These are phyloP conservation scores for Vitellaria paradoxa DNA, from an alignment of 179 eudicot species.

Conservation along the genomic window DNA sequence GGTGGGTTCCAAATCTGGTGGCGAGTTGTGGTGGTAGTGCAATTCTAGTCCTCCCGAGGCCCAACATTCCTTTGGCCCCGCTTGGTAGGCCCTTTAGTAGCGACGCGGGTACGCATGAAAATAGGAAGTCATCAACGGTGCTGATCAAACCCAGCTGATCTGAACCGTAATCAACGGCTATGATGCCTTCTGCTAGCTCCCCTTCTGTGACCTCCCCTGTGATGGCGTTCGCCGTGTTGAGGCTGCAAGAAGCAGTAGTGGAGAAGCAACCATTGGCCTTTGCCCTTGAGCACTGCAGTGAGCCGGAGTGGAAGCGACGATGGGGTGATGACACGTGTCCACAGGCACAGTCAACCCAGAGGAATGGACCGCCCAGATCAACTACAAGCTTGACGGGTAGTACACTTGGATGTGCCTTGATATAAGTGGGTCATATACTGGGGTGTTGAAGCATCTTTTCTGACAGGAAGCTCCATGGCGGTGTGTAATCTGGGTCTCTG, in stretches of 20 bases:
- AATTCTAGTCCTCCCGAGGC: slow-evolving; percentile 47
- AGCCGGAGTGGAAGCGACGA: slow-evolving; percentile 26
- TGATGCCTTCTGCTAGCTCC: slow-evolving; percentile 35
- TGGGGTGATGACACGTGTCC: slow-evolving; percentile 20
- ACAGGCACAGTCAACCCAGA: slow-evolving; percentile 33
- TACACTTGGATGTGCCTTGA: slow-evolving; percentile 17
- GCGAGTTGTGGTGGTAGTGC: slow-evolving; percentile 44
- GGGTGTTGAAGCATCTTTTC: slow-evolving; percentile 37
- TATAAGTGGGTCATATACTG: slow-evolving; percentile 44
- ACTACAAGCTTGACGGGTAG: slow-evolving; percentile 40
- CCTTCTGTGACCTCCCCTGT: slow-evolving; percentile 30
- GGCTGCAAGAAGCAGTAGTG: slow-evolving; percentile 23
- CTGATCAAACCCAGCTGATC: neutral
- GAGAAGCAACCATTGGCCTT: slow-evolving; percentile 11
- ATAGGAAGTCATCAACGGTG: slow-evolving; percentile 30
- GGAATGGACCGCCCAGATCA: slow-evolving; percentile 53
- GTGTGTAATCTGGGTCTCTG: slow-evolving; percentile 24
- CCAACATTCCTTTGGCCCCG: slow-evolving; percentile 51
- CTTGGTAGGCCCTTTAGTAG: slow-evolving; percentile 39
- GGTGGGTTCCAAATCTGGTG: slow-evolving; percentile 23
- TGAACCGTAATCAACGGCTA: slow-evolving; percentile 16
- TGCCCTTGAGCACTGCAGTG: slow-evolving; percentile 53
- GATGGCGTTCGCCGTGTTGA: slow-evolving; percentile 36
- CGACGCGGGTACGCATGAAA: slow-evolving; percentile 39
- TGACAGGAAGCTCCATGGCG: slow-evolving; percentile 31